Evolutionary conservation across 1,284 basidiomycete species (phyloP), one percentile per base, ranked within the genome.

Genomic region (Meripilus lineatus): DNA sequence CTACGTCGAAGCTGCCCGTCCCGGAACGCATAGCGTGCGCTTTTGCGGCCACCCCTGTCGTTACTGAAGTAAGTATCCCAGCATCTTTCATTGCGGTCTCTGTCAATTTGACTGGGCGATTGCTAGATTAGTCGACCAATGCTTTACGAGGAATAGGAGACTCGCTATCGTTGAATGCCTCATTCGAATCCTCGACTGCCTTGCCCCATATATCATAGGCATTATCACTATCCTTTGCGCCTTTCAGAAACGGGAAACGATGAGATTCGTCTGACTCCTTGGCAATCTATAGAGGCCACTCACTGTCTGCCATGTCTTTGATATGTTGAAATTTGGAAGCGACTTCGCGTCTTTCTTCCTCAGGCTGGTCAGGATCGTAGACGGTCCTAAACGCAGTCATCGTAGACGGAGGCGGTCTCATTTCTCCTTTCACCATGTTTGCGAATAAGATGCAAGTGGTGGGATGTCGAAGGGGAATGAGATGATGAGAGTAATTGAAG

Each of bases 1-100:
- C 89, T 25, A 85, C 69, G 58, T 93, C 91, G 57, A 93, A 93
- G 14, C 80, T 79, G 38, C 86, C 84, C 0, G 77, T 77, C 43
- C 87, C 88, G 1, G 88, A 81, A 61, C 88, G 89, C 77, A 93
- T 81, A n/a, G 83, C 79, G 30, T 87, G 83, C 11, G 89, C 89
- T 61, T 91, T 89, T 54, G 82, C 78, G 1, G 85, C 83, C 45
- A 81, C 74, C 56, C 84, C 74, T 46, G 74, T 78, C 4, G 88
- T 85, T 15, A 82, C 78, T 56, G 75, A 75, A 1, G 86, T 61
- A 6, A 90, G 74, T 34, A 89, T 70, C n/a, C 72, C 70, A 0
- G 89, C 88, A 61, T 91, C 88, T 5, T 90, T 72, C 1, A 84
- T 85, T 3, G 89, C 89, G 56, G 91, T 89, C 42, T 82, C 80